A percentile compares a stretch with the other conserved stretches of the same genome.
Evolutionary conservation across 441 rosid genomes (phyloP).

Genomic region (Erodium moschatum): DNA sequence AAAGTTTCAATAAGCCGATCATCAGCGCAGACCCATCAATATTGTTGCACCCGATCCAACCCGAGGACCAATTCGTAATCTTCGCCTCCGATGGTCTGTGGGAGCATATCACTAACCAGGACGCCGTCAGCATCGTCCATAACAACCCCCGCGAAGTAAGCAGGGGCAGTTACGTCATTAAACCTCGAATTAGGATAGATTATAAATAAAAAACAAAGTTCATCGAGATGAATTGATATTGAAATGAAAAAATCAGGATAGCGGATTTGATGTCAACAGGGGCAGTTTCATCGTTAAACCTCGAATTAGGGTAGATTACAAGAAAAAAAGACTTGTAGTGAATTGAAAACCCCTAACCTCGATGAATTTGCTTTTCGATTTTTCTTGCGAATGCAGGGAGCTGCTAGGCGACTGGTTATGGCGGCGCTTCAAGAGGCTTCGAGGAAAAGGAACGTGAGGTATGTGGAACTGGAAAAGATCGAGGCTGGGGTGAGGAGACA

Average conservation of each 20-base stretch:
- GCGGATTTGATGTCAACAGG: no score
- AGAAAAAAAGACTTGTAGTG: no score
- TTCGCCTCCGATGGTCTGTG: conserved; percentile 97
- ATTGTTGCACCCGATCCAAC: conserved; percentile 50
- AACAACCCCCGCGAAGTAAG: conserved; percentile 59
- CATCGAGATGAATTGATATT: neutral
- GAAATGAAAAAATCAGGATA: no score
- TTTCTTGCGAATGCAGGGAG: conserved; percentile 53
- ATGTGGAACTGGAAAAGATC: conserved; percentile 87
- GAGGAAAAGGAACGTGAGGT: conserved; percentile 86
- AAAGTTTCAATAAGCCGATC: conserved; percentile 61
- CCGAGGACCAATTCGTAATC: conserved; percentile 63
- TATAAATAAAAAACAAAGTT: neutral
- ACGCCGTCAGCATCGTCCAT: conserved; percentile 76
- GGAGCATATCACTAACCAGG: conserved; percentile 93
- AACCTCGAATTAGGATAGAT: no score
- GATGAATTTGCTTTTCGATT: neutral
- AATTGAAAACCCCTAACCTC: no score
- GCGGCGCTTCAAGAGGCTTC: conserved; percentile 76
- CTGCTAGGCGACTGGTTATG: conserved; percentile 76
- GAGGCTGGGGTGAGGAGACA: conserved; percentile 83
- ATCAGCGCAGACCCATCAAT: conserved; percentile 75
- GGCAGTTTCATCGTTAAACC: no score
- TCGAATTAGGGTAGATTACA: no score
- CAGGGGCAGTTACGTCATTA: no score